Base-by-base conservation (phyloP, 2,329 filamentous ascomycete genomes). In the Fusarium beomiforme region DNA sequence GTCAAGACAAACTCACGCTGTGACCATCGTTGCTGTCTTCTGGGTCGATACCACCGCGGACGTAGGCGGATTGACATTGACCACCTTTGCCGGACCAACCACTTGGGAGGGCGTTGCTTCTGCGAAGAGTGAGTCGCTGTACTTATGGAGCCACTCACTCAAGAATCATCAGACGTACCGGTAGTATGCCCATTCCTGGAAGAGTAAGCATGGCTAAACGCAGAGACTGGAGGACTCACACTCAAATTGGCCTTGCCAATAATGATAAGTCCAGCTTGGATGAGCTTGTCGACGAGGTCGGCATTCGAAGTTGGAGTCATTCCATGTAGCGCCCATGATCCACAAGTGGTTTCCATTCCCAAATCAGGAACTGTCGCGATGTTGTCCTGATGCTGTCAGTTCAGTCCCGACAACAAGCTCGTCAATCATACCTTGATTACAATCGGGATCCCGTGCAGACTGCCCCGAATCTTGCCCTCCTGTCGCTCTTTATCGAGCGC, bases 31-130 rank as follows among this genome's bases (percentile, higher is more conserved):
- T 12, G 16, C 23, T 42, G 51, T 64, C 66, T 7, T 76, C 74
- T 4, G 17, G 39, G 17, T 76, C 67, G 31, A 62, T 34, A 3
- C 58, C 39, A 8, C 43, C 49, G 11, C 67, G 49, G 6, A 76
- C 63, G 58, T 80, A 80, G 5, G 78, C 67, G 4, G 78, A 78
- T 2, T 75, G 59, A 2, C 44, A 47, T 21, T 47, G 44, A 6
- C 44, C 44, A 3, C 44, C 44, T 21, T 47, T 47, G 3, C 44
- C 44, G 13, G 44, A 47, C 44, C 44, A 47, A 8, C 44, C 44
- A 4, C 44, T 47, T 3, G 26, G 26, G 19, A 47, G 44, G 26
- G n/a, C 44, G 9, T 47, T 47, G 75, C 77, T 61, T 80, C 47
- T 50, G 3, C 3, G 11, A 3, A 6, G 26, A 47, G 44, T 47